Base-by-base conservation (phyloP, 2,329 filamentous ascomycete species). In the Bimuria novae-zelandiae region DNA sequence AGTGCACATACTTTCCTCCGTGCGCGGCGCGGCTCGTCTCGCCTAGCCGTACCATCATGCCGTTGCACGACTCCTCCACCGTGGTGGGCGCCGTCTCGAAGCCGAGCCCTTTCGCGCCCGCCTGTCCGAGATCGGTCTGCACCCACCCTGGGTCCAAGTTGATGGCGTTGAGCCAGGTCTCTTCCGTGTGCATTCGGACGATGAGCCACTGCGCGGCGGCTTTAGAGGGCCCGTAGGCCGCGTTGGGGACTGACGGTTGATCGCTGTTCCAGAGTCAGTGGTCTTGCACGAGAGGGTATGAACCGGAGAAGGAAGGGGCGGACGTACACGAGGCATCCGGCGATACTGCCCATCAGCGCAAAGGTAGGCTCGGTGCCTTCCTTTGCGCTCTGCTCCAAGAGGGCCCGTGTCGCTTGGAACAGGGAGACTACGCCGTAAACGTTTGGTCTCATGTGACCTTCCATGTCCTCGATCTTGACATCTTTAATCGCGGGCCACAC, bases 341-440 rank as follows among this genome's bases (percentile, higher is more conserved):
- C 56, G n/a, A 41, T 35, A 11, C 53, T 56, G 3, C 54, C 56
- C 43, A 60, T 57, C 4, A 47, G 48, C 52, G 41, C 14, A n/a
- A 59, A 56, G 10, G 51, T 16, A 7, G 49, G 40, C 21, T 57
- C 12, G 7, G 4, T 33, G 10, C 30, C 30, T 12, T 12, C 4
- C 43, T 41, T 33, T 30, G 41, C 19, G 10, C 49, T 48, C 30
- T 59, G 54, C 36, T 53, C 43, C 29, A 61, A 30, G 11, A 61
- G 35, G 11, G 11, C 19, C 14, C 54, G 42, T 8, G 51, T 59
- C 10, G 56, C 59, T 27, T 61, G 59, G 25, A 49, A 59, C 16
- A 59, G 47, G 19, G 36, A 16, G n/a, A 59, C 27, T 11, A 57
- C 27, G 16, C 59, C 54, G 35, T 57, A 59, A 5, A 50, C 59